A percentile compares a stretch with the other conserved stretches of the same genome.
These are phyloP conservation scores for Hypoxylon lienhwacheense DNA, from an alignment of 495 filamentous ascomycete genomes.

Conservation along the genomic window DNA sequence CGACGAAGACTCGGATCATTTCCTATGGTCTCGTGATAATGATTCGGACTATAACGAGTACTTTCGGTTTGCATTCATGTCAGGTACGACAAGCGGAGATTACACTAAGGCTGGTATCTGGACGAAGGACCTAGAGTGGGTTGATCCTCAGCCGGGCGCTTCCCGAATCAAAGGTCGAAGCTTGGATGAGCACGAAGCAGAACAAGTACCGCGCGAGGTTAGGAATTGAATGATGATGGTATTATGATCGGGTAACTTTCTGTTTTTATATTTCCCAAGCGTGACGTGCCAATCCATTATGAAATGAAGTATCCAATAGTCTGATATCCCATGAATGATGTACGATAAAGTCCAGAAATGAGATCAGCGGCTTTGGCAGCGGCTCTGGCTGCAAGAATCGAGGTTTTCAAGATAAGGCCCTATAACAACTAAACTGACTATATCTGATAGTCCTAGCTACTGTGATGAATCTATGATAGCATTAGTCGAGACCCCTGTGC, in stretches of 20 bases:
- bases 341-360: too few relatives aligned
- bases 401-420: too few relatives aligned
- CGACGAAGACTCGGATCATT: slow-evolving; percentile 50
- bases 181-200: slow-evolving; percentile 12
- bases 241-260: slow-evolving; percentile 8
- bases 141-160: slow-evolving; percentile 53
- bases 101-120: slow-evolving; percentile 85
- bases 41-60: slow-evolving; percentile 61
- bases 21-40: slow-evolving; percentile 51
- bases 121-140: slow-evolving; percentile 70
- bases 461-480: too few relatives aligned
- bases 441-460: too few relatives aligned
- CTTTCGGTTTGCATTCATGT: slow-evolving; percentile 82
- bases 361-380: too few relatives aligned
- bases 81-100: slow-evolving; percentile 65
- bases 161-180: slow-evolving; percentile 42
- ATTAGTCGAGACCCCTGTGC: too few relatives aligned
- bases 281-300: background rate
- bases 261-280: background rate
- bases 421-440: too few relatives aligned
- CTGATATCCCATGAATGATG: slow-evolving; percentile 44
- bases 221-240: slow-evolving; percentile 22
- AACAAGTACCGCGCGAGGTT: slow-evolving; percentile 19
- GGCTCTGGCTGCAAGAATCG: too few relatives aligned
- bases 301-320: slow-evolving; percentile 44